These are phyloP conservation scores for Albifimbria verrucaria DNA, from an alignment of 2,329 filamentous ascomycete genomes.

Conservation along the genomic window DNA sequence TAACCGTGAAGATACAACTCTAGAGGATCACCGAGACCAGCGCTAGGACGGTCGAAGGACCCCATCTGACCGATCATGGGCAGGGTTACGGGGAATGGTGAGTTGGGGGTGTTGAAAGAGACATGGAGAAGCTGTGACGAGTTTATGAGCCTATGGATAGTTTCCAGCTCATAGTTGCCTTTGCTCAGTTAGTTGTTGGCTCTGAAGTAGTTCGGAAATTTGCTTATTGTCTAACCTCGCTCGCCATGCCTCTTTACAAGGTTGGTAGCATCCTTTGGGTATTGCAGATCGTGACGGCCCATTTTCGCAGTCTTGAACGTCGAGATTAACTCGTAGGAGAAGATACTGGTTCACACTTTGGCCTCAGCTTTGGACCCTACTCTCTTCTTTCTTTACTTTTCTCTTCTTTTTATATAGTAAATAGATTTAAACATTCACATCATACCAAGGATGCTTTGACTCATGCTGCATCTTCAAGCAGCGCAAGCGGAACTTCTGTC, in stretches of 20 bases:
- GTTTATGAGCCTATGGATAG: conserved; percentile 76
- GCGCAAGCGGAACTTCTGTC: too few relatives aligned
- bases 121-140: conserved; percentile 72
- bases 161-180: conserved; percentile 69
- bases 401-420: too few relatives aligned
- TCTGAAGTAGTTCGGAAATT: not conserved
- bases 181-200: not conserved
- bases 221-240: conserved; percentile 53
- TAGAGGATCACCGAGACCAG: conserved; percentile 59
- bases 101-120: conserved; percentile 64
- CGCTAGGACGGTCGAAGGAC: conserved; percentile 62
- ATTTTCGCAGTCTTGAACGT: conserved; percentile 17
- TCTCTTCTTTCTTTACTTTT: too few relatives aligned
- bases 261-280: conserved; percentile 61
- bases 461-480: too few relatives aligned
- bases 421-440: too few relatives aligned
- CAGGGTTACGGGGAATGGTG: conserved; percentile 72
- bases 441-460: too few relatives aligned
- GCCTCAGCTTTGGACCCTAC: too few relatives aligned
- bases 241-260: conserved; percentile 65
- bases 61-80: conserved; percentile 87
- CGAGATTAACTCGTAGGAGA: too few relatives aligned
- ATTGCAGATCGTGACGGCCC: conserved; percentile 45
- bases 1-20: conserved; percentile 85
- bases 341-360: too few relatives aligned